phyloP scores from a whole-genome alignment of 371 early-diverging fungal genomes.

The Lichtheimia ramosa region DNA sequence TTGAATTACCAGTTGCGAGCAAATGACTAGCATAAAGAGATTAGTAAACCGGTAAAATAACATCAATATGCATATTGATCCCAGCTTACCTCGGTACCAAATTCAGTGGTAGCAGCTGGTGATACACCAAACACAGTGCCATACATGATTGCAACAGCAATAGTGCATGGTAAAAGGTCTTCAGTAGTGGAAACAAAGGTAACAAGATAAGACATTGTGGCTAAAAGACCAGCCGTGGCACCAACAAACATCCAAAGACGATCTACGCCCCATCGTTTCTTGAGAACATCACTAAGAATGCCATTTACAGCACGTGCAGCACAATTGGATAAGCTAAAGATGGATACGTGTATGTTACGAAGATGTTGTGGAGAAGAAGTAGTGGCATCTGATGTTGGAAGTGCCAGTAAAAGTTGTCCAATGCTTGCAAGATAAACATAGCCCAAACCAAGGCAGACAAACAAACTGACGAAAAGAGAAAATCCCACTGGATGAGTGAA shows the following conservation, averaged over 20 bases:
- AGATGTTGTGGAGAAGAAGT: conserved; percentile 30
- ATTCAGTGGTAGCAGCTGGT: conserved; percentile 43
- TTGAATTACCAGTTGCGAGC: conserved; percentile 39
- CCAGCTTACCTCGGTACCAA: conserved; percentile 35
- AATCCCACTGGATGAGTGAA: conserved; percentile 36
- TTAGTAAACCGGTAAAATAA: not conserved
- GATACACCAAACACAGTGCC: conserved; percentile 43
- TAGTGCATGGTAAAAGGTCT: conserved; percentile 27
- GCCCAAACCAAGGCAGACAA: conserved; percentile 42
- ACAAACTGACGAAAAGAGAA: conserved; percentile 32
- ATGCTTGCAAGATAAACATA: conserved; percentile 46
- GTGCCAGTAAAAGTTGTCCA: conserved; percentile 33
- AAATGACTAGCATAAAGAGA: conserved; percentile 27
- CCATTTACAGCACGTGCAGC: conserved; percentile 42
- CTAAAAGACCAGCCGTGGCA: conserved; percentile 22
- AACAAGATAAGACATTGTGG: conserved; percentile 20
- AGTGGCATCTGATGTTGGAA: conserved; percentile 12
- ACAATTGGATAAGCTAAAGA: conserved; percentile 51
- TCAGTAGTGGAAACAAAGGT: conserved; percentile 11
- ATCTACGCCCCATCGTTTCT: conserved; percentile 33
- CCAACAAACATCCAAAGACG: conserved; percentile 43
- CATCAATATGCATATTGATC: not conserved
- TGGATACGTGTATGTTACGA: conserved; percentile 39
- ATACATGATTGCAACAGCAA: conserved; percentile 35
- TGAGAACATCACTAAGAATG: conserved; percentile 39